Evolutionary conservation across 805 yeast genomes (phyloP).

Genomic region (Komagataella pseudopastoris): DNA sequence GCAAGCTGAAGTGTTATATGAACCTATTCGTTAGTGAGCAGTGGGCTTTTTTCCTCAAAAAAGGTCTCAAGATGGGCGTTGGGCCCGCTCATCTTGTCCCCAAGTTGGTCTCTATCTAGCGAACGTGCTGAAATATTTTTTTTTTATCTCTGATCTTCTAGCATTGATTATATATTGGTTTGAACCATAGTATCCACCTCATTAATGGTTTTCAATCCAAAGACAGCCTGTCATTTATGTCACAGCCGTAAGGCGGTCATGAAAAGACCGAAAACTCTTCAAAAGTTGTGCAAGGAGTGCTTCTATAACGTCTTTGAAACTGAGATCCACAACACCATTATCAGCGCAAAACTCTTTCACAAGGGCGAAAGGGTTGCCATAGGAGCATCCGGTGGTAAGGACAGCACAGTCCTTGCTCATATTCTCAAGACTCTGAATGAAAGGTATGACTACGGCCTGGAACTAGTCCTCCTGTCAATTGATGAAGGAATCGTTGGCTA

Average conservation of each 20-base stretch:
- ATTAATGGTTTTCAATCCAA: neutral
- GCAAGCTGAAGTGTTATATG: neutral
- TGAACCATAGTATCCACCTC: too few relatives aligned
- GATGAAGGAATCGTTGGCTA: constrained; percentile 98
- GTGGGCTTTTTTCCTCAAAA: neutral
- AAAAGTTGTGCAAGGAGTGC: constrained; percentile 82
- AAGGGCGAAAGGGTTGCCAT: constrained; percentile 86
- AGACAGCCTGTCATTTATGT: constrained; percentile 68
- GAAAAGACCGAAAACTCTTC: constrained; percentile 85
- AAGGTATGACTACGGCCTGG: constrained; percentile 76
- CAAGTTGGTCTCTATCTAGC: neutral
- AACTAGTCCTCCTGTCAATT: constrained; percentile 69
- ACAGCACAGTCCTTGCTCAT: constrained; percentile 89
- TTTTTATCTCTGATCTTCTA: neutral
- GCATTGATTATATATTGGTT: neutral
- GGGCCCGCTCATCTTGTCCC: neutral
- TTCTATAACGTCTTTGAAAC: constrained; percentile 87
- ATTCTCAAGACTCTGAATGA: constrained; percentile 80
- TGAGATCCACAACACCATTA: constrained; percentile 86
- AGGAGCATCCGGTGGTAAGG: constrained; percentile 99
- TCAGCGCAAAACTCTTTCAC: constrained; percentile 51
- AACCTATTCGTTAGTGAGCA: neutral
- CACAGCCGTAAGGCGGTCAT: constrained; percentile 71
- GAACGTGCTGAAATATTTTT: neutral
- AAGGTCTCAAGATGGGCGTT: neutral